A percentile compares a stretch with the other conserved stretches of the same genome.
phyloP scores from a whole-genome alignment of 2,329 filamentous ascomycete species.

The Sporothrix euskadiensis region DNA sequence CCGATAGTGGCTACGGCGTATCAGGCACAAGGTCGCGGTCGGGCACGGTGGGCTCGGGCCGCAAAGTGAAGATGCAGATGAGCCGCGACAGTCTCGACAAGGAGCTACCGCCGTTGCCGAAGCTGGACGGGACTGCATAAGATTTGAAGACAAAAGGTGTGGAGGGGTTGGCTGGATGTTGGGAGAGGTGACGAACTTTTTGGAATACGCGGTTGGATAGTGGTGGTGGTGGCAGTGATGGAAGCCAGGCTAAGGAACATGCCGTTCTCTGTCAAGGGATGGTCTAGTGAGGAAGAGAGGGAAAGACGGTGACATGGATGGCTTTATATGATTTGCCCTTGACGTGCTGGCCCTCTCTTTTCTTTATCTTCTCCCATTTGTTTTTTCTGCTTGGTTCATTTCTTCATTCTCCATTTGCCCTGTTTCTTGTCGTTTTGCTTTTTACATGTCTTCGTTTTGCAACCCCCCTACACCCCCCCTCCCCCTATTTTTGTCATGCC shows the following conservation, averaged over 20 bases:
- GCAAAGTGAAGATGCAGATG: conserved; percentile 43
- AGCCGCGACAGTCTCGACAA: conserved; percentile 63
- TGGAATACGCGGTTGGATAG: conserved; percentile 26
- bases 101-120: conserved; percentile 58
- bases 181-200: conserved; percentile 15
- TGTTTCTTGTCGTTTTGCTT: conserved; percentile 21
- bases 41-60: conserved; percentile 36
- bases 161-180: conserved; percentile 27
- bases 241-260: background rate
- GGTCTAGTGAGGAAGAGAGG: background rate
- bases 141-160: conserved; percentile 34
- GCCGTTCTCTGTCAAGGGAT: background rate
- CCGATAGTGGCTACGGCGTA: conserved; percentile 51
- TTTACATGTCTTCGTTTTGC: conserved; percentile 26
- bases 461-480: background rate
- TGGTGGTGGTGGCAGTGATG: background rate
- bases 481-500: conserved; percentile 28
- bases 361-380: background rate
- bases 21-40: conserved; percentile 35
- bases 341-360: background rate
- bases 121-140: conserved; percentile 27
- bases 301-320: background rate
- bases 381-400: conserved; percentile 6
- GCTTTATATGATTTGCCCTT: background rate
- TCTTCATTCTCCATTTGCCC: background rate